These are phyloP conservation scores for Chaetothyriales sp. DNA, from an alignment of 2,329 filamentous ascomycete species.

Conservation along the genomic window DNA sequence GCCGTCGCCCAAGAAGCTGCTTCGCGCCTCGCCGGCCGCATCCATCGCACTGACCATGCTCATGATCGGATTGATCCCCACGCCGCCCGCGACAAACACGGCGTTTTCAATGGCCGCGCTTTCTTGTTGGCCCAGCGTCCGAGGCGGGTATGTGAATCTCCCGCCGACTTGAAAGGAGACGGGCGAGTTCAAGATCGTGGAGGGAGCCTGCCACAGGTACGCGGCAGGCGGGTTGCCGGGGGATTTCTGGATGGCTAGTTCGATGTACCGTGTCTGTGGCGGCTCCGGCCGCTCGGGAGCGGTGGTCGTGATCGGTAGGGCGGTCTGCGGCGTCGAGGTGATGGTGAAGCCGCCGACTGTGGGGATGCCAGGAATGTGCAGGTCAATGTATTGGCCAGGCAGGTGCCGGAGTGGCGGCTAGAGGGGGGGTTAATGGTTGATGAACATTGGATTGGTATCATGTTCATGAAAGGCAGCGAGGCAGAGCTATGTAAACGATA, in stretches of 20 bases:
- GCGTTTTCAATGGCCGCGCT: conserved; percentile 38
- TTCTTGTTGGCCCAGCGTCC: conserved; percentile 27
- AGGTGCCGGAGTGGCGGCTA: conserved; percentile 45
- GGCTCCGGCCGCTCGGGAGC: conserved; percentile 10
- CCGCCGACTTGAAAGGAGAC: conserved; percentile 64
- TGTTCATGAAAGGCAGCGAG: no score
- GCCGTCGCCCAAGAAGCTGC: conserved; percentile 5
- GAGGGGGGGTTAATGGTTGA: conserved; percentile 26
- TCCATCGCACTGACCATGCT: conserved; percentile 18
- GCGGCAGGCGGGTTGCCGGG: conserved; percentile 57
- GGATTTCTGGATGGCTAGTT: conserved; percentile 64
- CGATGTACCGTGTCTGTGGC: conserved; percentile 42
- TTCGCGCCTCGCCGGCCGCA: conserved; percentile 2
- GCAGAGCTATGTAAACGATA: no score
- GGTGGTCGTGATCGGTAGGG: conserved; percentile 15
- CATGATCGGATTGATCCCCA: conserved; percentile 53
- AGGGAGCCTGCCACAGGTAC: conserved; percentile 55
- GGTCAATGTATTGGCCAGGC: conserved; percentile 80
- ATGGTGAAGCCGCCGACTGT: conserved; percentile 80
- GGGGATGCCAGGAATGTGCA: conserved; percentile 54
- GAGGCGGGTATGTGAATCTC: conserved; percentile 65
- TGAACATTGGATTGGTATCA: conserved; percentile 30
- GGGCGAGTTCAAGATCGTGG: conserved; percentile 42
- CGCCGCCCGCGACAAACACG: conserved; percentile 66
- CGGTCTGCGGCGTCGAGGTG: conserved; percentile 52